Conservation (phyloP, 441 rosid species). For the Pelargonium citronellum region DNA sequence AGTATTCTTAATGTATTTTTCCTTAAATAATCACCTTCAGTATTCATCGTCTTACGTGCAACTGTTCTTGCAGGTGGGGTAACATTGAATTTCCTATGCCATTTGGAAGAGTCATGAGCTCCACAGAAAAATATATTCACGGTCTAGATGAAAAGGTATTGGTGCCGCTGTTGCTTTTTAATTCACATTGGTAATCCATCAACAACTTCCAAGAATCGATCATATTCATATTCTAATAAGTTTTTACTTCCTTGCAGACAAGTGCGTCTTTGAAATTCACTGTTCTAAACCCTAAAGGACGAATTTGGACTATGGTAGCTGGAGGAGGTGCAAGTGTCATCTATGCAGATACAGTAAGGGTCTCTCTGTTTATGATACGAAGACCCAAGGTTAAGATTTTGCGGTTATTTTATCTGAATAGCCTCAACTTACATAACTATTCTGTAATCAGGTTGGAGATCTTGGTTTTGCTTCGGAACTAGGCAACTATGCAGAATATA, state of each 20-base stretch:
- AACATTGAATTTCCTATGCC: constrained; percentile 60
- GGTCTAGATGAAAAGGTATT: constrained; percentile 84
- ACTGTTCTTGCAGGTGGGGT: constrained; percentile 49
- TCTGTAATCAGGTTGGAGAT: constrained; percentile 51
- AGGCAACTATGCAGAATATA: constrained; percentile 72
- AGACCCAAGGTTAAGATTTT: not conserved
- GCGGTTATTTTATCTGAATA: not conserved
- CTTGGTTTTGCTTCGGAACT: constrained; percentile 64
- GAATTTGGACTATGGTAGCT: constrained; percentile 98
- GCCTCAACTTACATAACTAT: constrained; percentile 1
- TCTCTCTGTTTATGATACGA: constrained; percentile 8
- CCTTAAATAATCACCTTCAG: not conserved
- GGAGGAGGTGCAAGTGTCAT: constrained; percentile 99
- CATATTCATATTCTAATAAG: not conserved
- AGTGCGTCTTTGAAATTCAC: constrained; percentile 93
- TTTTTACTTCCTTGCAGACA: constrained; percentile 51
- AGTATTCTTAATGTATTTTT: too few relatives aligned
- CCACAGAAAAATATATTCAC: constrained; percentile 75
- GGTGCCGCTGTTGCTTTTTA: not conserved
- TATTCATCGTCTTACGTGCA: constrained; percentile 18
- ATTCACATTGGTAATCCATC: not conserved
- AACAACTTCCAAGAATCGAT: not conserved
- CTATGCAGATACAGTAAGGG: constrained; percentile 78
- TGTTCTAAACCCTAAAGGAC: constrained; percentile 83
- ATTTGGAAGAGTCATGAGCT: constrained; percentile 65